phyloP scores from a whole-genome alignment of 2,329 filamentous ascomycete species.

The Pyrenochaeta sp. region DNA sequence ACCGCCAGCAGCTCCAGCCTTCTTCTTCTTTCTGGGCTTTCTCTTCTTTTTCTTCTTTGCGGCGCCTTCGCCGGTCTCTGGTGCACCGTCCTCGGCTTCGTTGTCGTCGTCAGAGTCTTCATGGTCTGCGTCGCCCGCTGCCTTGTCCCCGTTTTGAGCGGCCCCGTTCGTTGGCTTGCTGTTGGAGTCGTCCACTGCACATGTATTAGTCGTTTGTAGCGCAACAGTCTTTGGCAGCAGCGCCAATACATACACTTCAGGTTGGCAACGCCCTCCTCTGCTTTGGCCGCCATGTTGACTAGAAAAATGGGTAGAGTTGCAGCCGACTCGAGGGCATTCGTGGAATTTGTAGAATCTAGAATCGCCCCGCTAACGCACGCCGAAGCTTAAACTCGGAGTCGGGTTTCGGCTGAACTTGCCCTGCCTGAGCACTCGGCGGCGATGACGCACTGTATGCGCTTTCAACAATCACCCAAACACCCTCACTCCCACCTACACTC shows the following conservation, averaged over 20 bases:
- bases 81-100: conserved; percentile 59
- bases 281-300: conserved; percentile 49
- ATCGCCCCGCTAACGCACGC: conserved; percentile 17
- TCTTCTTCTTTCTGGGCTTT: conserved; percentile 77
- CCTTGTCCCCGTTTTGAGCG: conserved; percentile 44
- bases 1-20: conserved; percentile 52
- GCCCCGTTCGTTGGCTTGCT: conserved; percentile 41
- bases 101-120: conserved; percentile 65
- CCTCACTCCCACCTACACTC: not conserved
- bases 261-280: conserved; percentile 47
- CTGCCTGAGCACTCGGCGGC: conserved; percentile 10
- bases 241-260: conserved; percentile 43
- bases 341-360: conserved; percentile 24
- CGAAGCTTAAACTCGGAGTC: conserved; percentile 3
- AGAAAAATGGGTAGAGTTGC: conserved; percentile 6
- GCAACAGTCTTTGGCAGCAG: not conserved
- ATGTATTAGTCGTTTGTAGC: conserved; percentile 8
- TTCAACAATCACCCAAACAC: conserved; percentile 14
- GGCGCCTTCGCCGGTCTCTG: conserved; percentile 45
- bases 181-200: conserved; percentile 48
- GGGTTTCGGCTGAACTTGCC: conserved; percentile 19
- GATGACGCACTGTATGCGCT: conserved; percentile 39
- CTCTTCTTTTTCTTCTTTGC: conserved; percentile 86
- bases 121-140: conserved; percentile 59
- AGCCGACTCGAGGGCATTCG: conserved; percentile 8